Evolutionary conservation across 805 yeast genomes (phyloP).

Genomic region (Starmerella khaoyaiensis): DNA sequence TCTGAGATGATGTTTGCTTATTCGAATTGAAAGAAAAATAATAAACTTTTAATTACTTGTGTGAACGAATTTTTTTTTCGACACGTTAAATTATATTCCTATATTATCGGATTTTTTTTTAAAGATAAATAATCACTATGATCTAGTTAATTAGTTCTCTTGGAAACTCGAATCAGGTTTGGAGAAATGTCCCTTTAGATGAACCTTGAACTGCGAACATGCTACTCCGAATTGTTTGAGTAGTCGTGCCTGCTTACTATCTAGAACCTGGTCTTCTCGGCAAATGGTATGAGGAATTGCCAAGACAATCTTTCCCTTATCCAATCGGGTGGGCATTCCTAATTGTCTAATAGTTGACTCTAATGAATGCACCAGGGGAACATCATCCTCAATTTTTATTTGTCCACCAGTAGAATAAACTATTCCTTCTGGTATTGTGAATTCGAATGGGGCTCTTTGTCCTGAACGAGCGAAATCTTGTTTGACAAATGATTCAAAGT

Average conservation of each 20-base stretch:
- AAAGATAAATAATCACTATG: no score
- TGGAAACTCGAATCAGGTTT: constrained; percentile 32
- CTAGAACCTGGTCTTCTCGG: constrained; percentile 62
- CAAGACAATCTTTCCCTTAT: constrained; percentile 73
- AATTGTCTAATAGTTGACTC: constrained; percentile 84
- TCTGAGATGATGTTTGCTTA: no score
- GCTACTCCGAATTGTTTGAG: constrained; percentile 94
- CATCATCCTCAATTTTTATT: constrained; percentile 77
- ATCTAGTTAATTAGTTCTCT: background rate
- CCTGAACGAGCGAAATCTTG: constrained; percentile 87
- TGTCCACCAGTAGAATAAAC: constrained; percentile 95
- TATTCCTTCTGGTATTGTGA: constrained; percentile 78
- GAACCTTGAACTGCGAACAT: constrained; percentile 77
- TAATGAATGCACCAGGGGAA: constrained; percentile 90
- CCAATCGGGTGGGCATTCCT: constrained; percentile 83
- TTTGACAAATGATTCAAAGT: constrained; percentile 64
- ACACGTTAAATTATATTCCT: no score
- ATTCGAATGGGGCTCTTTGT: constrained; percentile 65
- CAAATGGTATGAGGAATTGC: constrained; percentile 71
- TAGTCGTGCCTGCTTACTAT: constrained; percentile 81
- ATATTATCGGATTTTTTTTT: no score
- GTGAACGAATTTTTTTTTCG: no score
- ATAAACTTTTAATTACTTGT: no score
- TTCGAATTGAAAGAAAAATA: no score
- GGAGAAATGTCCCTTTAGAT: constrained; percentile 57